A percentile compares a stretch with the other conserved stretches of the same genome.
Evolutionary conservation across 2,329 filamentous ascomycete genomes (phyloP).

Genomic region (Fusarium sp.): DNA sequence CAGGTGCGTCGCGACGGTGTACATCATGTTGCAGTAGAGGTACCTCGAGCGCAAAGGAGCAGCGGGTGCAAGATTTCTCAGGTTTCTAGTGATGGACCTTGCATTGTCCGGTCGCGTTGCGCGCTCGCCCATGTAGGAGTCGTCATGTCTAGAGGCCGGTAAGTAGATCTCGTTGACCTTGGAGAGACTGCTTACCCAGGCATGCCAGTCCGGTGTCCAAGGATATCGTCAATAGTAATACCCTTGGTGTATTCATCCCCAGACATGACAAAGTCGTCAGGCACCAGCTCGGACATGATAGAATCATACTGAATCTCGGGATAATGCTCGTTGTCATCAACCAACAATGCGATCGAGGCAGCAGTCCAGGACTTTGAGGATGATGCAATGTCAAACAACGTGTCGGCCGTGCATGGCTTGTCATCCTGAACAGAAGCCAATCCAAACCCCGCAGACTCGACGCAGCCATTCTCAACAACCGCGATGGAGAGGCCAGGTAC

Average conservation of each 20-base stretch:
- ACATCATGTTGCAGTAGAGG: constrained; percentile 28
- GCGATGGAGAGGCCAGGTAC: constrained; percentile 17
- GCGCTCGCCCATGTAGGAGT: constrained; percentile 13
- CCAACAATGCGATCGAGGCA: background rate
- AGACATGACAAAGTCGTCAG: constrained; percentile 11
- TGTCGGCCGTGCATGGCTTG: constrained; percentile 4
- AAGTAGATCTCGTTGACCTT: background rate
- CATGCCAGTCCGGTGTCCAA: constrained; percentile 15
- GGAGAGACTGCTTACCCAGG: background rate
- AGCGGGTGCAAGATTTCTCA: constrained; percentile 8
- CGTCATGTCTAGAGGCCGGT: background rate
- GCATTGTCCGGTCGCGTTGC: background rate
- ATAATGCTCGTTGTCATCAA: background rate
- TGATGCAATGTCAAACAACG: constrained; percentile 18
- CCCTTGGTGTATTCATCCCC: background rate
- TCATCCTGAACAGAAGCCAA: background rate
- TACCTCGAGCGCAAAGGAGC: background rate
- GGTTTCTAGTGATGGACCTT: background rate
- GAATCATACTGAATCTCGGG: background rate
- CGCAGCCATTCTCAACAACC: background rate
- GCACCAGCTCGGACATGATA: constrained; percentile 5
- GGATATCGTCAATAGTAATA: constrained; percentile 7
- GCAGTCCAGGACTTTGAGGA: constrained; percentile 13
- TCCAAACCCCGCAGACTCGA: constrained; percentile 1
- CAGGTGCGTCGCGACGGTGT: constrained; percentile 8